Base-by-base conservation (phyloP, 495 filamentous ascomycete genomes). In the Pyrenula massariospora region DNA sequence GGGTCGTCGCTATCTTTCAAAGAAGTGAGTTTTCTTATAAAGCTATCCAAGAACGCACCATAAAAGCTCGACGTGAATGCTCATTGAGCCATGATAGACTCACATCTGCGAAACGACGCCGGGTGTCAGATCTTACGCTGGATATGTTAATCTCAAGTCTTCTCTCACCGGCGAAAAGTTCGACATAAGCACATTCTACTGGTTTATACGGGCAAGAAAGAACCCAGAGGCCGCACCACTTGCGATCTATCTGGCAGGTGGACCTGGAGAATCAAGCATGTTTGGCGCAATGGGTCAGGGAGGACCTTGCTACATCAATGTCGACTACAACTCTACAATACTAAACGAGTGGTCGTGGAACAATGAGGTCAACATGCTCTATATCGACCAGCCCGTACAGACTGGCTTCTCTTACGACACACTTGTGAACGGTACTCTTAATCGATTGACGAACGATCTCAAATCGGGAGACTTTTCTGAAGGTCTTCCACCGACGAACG, bases 281-380 rank as follows among this genome's bases (percentile, higher is more conserved):
- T 22, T 58, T 11, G 19, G 20, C 19, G 15, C 57, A 36, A 48
- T 62, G 15, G 19, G 22, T 19, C 60, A 62, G 36, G 50, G 57
- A 20, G 65, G 65, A 2, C 65, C 65, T 22, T 67, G 65, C 50
- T 25, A 25, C 25, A 53, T 67, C 47, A 50, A 57, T 36, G 48
- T 36, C n/a, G 61, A 64, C 24, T 54, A 56, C 10, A 67, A 66
- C 36, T 54, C 22, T 12, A 73, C 71, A 2, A n/a, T n/a, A 5
- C 48, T 54, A 20, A 67, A 66, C 57, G 59, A 59, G 8, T 66
- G 50, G 49, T 62, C 63, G 3, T 62, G 54, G 61, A 67, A 66
- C 31, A 54, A 51, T 24, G 42, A 64, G 31, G 60, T 58, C 23
- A 54, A 59, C 22, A 60, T 60, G 57, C 58, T 61, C 23, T 61